A percentile compares a stretch with the other conserved stretches of the same genome.
These are phyloP conservation scores for Cucumis hystrix DNA, from an alignment of 306 rosid species.

Conservation along the genomic window DNA sequence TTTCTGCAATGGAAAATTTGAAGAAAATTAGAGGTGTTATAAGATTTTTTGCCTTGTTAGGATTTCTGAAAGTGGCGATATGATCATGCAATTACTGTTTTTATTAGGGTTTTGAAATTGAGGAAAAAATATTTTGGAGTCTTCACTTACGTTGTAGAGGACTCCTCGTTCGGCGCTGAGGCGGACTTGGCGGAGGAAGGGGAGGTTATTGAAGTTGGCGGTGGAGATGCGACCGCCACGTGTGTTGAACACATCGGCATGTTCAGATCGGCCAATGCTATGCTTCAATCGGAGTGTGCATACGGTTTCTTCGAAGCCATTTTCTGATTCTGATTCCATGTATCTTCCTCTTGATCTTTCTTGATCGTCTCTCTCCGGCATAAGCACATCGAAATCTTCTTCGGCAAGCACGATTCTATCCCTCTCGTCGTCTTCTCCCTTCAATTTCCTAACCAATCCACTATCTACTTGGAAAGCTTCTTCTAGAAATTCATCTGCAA, in stretches of 20 bases:
- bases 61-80: neutral
- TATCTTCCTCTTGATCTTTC: neutral
- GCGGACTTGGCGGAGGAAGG: conserved; percentile 12
- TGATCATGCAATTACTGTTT: too few species aligned
- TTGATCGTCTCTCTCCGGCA: conserved; percentile 6
- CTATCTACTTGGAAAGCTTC: conserved; percentile 5
- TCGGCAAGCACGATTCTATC: conserved; percentile 15
- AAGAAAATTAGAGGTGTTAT: neutral
- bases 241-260: conserved; percentile 19
- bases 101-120: neutral
- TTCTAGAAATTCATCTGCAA: conserved; percentile 5
- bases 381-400: neutral
- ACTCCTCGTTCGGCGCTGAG: conserved; percentile 26
- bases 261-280: conserved; percentile 6
- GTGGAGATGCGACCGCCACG: conserved; percentile 18
- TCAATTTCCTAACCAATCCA: neutral
- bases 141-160: conserved; percentile 14
- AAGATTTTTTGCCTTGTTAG: too few species aligned
- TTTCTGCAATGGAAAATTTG: neutral
- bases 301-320: conserved; percentile 22
- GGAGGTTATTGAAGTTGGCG: conserved; percentile 17
- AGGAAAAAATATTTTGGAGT: neutral
- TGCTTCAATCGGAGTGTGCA: conserved; percentile 17
- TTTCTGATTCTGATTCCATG: neutral
- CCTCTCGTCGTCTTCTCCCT: conserved; percentile 10